phyloP scores from a whole-genome alignment of 2,329 filamentous ascomycete species.

The Fusarium tricinctum region DNA sequence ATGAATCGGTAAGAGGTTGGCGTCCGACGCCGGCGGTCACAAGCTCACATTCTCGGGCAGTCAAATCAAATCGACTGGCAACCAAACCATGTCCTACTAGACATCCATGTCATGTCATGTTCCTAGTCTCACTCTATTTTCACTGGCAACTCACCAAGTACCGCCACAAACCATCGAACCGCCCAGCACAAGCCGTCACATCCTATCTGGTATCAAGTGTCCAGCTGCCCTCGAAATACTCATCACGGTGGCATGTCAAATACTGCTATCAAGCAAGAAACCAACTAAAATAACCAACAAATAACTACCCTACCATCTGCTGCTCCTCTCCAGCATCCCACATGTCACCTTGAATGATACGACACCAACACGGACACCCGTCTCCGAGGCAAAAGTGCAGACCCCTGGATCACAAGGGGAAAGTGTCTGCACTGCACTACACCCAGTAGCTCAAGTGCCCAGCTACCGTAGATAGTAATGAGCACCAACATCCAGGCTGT shows the following conservation, averaged over 20 bases:
- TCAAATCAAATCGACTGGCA: slow-evolving; percentile 3
- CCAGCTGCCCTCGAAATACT: slow-evolving; percentile 20
- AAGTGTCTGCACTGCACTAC: slow-evolving; percentile 21
- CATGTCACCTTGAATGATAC: slow-evolving; percentile 26
- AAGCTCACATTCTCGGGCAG: slow-evolving; percentile 41
- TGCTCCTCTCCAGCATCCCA: slow-evolving; percentile 16
- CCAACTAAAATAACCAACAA: slow-evolving; percentile 16
- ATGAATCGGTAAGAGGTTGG: slow-evolving; percentile 35
- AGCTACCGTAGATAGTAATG: slow-evolving; percentile 1
- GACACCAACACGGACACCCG: slow-evolving; percentile 30
- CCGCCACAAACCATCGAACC: slow-evolving; percentile 38
- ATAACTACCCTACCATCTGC: slow-evolving; percentile 12
- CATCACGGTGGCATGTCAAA: background rate
- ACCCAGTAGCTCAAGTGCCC: slow-evolving; percentile 1
- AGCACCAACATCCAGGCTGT: slow-evolving; percentile 8
- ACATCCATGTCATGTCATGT: slow-evolving; percentile 26
- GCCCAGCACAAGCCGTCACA: slow-evolving; percentile 24
- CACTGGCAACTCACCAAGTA: slow-evolving; percentile 4
- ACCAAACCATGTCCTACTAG: slow-evolving; percentile 8
- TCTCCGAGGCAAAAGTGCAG: slow-evolving; percentile 34
- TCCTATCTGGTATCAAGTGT: slow-evolving; percentile 15
- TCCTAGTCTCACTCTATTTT: slow-evolving; percentile 34
- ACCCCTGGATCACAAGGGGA: slow-evolving; percentile 41
- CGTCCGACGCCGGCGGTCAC: slow-evolving; percentile 46
- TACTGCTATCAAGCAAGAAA: background rate